A percentile compares a stretch with the other conserved stretches of the same genome.
Evolutionary conservation across 768 basidiomycete species (phyloP).

Genomic region (Cantharellus cinnabarinus): DNA sequence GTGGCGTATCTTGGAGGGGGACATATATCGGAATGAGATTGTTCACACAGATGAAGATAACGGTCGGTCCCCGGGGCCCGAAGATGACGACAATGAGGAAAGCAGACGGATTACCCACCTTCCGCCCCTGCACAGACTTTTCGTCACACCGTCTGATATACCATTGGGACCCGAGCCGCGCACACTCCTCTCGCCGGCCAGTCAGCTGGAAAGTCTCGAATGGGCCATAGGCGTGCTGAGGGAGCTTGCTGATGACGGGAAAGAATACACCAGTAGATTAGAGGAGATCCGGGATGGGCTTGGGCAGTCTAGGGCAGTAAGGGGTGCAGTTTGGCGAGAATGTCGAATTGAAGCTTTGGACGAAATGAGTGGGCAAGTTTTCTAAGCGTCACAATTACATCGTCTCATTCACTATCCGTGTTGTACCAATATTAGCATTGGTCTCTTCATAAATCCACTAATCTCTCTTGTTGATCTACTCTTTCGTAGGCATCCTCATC

Average conservation of each 20-base stretch:
- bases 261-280: constrained; percentile 70
- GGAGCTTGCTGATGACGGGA: constrained; percentile 69
- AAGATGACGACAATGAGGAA: constrained; percentile 2
- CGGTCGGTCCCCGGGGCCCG: background rate
- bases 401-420: background rate
- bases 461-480: background rate
- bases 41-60: background rate
- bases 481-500: background rate
- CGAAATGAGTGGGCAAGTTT: background rate
- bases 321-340: constrained; percentile 55
- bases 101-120: background rate
- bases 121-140: constrained; percentile 4
- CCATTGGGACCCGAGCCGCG: background rate
- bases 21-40: background rate
- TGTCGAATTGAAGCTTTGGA: constrained; percentile 23
- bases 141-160: constrained; percentile 3
- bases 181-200: constrained; percentile 22
- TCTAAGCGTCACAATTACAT: background rate
- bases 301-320: constrained; percentile 51
- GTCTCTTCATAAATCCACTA: background rate
- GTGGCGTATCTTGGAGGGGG: constrained; percentile 5
- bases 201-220: constrained; percentile 50
- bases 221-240: constrained; percentile 52
- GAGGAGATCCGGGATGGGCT: constrained; percentile 67
- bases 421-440: background rate